Evolutionary conservation across 495 filamentous ascomycete species (phyloP).

Genomic region (Clohesyomyces aquaticus): DNA sequence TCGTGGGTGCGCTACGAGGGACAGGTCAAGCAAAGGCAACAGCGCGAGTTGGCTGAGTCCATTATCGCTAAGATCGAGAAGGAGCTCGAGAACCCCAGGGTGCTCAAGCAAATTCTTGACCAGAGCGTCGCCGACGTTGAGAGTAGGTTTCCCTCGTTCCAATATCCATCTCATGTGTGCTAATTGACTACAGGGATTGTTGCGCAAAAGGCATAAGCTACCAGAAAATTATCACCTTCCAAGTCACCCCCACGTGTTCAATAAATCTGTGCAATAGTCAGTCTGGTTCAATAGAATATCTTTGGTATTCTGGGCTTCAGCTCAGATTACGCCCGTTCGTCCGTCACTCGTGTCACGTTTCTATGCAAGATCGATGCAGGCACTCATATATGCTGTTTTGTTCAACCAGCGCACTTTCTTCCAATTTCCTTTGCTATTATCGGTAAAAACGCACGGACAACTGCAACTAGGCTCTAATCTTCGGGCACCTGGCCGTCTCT

Average conservation of each 20-base stretch:
- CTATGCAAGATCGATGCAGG: too few relatives aligned
- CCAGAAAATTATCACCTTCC: constrained; percentile 19
- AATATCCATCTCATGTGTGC: constrained; percentile 10
- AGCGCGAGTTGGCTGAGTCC: constrained; percentile 88
- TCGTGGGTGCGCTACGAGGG: constrained; percentile 98
- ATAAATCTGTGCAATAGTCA: constrained; percentile 43
- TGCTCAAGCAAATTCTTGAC: constrained; percentile 90
- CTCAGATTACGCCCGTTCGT: too few relatives aligned
- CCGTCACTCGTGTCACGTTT: too few relatives aligned
- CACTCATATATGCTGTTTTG: too few relatives aligned
- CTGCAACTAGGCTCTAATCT: too few relatives aligned
- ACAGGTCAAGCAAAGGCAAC: constrained; percentile 97
- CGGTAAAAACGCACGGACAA: too few relatives aligned
- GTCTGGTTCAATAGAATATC: constrained; percentile 34
- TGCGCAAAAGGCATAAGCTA: constrained; percentile 38
- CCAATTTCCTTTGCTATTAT: too few relatives aligned
- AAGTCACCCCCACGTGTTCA: constrained; percentile 32
- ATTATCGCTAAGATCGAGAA: constrained; percentile 96
- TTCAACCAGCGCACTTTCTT: too few relatives aligned
- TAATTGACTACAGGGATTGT: constrained; percentile 40
- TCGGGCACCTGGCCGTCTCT: constrained; percentile 59
- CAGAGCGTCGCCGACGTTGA: constrained; percentile 95
- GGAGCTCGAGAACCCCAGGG: constrained; percentile 96
- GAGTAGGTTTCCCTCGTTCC: constrained; percentile 65
- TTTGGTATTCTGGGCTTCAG: not conserved